Base-by-base conservation (phyloP, 768 basidiomycete species). In the Lepiota venenata region DNA sequence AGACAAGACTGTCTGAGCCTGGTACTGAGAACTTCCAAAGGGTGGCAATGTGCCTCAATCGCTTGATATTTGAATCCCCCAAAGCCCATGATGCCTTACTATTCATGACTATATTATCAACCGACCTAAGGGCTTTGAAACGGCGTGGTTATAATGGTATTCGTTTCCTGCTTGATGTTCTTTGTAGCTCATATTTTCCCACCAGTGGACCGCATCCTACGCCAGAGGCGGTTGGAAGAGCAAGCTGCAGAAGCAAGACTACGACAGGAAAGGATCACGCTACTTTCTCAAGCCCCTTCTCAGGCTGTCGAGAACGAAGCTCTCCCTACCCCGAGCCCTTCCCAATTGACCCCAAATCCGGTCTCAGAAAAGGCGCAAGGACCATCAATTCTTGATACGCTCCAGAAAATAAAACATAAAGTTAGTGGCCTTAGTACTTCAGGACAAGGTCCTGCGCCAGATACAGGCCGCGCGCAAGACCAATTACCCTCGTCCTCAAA, bases 31-130 rank as follows among this genome's bases (percentile, higher is more conserved):
- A 18, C 46, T 21, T 21, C 5, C 37, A 2, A 46, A 95, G 93
- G 68, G 86, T 98, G 12, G 88, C 96, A 0, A 86, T 84, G 0
- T 87, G 90, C 1, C 72, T 98, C 27, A 93, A 91, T 66, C 84
- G 85, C 15, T 66, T 88, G 6, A 69, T 97, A 27, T 91, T 98
- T 58, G 81, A 88, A 52, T 77, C 82, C 7, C 85, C 85, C 2
- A 88, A 89, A 67, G 81, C 86, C 21, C 92, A 94, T 63, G 96
- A 99, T 65, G 83, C 90, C 0, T 74, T 99, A 6, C 66, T 98
- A 7, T 87, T 98, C 60, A 90, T 92, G 82, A 97, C 94, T 0
- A 92, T 99, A 50, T 77, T 99, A 15, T 92, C 93, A 0, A 98
- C 95, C 0, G 92, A 95, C 59, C 70, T 98, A 38, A 80, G 83